Evolutionary conservation across 139 green algal species (phyloP).

Genomic region (Micromonas pusilla): DNA sequence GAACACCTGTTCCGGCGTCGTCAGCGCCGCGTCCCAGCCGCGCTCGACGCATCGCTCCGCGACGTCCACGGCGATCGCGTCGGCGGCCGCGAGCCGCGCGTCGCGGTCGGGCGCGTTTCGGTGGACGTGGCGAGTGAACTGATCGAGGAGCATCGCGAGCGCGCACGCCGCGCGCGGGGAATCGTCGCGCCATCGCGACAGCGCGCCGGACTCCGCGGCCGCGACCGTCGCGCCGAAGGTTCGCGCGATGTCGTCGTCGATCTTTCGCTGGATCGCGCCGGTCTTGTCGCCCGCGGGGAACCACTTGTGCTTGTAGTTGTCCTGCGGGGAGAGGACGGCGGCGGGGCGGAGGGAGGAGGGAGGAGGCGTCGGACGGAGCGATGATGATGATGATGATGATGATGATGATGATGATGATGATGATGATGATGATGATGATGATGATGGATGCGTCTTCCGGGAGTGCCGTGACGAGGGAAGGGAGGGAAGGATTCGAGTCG

Average conservation of each 20-base stretch:
- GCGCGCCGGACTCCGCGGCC: neutral
- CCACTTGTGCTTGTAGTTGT: neutral
- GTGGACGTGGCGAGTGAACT: slow-evolving; percentile 13
- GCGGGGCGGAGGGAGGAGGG: neutral
- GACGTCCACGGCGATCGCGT: neutral
- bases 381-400: neutral
- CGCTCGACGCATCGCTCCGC: neutral
- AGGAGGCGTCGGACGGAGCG: neutral
- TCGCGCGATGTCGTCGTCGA: neutral
- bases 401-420: slow-evolving; percentile 8
- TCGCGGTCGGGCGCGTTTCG: neutral
- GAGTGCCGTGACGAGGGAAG: too few relatives aligned
- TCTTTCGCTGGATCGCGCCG: neutral
- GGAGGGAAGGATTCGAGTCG: too few relatives aligned
- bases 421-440: slow-evolving; percentile 14
- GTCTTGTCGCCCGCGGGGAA: neutral
- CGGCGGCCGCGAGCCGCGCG: neutral
- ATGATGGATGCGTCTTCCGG: neutral
- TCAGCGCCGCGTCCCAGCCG: neutral
- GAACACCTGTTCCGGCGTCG: slow-evolving; percentile 1
- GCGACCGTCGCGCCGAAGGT: neutral
- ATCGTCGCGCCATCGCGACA: neutral
- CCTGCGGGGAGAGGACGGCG: neutral
- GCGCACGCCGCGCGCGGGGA: neutral
- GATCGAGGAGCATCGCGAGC: slow-evolving; percentile 1